Base-by-base conservation (phyloP, 1,284 basidiomycete genomes). In the Cryptococcus sp. region DNA sequence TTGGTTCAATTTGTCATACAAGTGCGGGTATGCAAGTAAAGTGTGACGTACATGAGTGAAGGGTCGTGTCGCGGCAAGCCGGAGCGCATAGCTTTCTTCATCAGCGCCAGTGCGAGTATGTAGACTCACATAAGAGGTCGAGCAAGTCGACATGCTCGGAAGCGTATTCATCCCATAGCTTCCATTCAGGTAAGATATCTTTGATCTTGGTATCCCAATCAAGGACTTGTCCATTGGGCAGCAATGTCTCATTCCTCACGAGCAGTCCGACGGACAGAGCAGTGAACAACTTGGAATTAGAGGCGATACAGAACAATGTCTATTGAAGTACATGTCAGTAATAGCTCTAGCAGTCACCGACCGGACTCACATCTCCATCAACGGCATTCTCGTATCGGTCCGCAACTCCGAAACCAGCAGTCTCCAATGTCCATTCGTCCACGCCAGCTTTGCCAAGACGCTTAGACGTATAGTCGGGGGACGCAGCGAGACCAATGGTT, bases 271-370 rank as follows among this genome's bases (percentile, higher is more conserved):
- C 41, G 0, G 80, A 67, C 2, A 77, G 62, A 0, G 75, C 69
- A 0, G 79, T 73, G 64, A 83, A 82, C 0, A 81, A 75, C 58
- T 83, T 83, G 1, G 81, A 80, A 63, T 79, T 81, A 16, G 81
- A 82, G 1, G 74, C 81, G 43, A 83, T 76, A 2, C 63, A 67
- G 60, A 81, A 81, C 23, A 79, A 62, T 0, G 80, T 75, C 81
- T 82, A 52, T 13, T 16, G 15, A 8, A 22, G 26, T 5, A 47
- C 16, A 20, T 2, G 20, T 52, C 40, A 50, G 23, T 11, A 22
- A 15, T 37, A 37, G 3, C 3, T 26, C 20, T 20, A 29, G 15
- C 17, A 20, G 25, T 5, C 41, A 17, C 16, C 17, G 15, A 41
- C 15, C 6, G 6, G 19, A 56, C 57, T 38, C 44, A 62, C 61